Evolutionary conservation across 1,284 basidiomycete genomes (phyloP).

Genomic region (Moniliophthora roreri): DNA sequence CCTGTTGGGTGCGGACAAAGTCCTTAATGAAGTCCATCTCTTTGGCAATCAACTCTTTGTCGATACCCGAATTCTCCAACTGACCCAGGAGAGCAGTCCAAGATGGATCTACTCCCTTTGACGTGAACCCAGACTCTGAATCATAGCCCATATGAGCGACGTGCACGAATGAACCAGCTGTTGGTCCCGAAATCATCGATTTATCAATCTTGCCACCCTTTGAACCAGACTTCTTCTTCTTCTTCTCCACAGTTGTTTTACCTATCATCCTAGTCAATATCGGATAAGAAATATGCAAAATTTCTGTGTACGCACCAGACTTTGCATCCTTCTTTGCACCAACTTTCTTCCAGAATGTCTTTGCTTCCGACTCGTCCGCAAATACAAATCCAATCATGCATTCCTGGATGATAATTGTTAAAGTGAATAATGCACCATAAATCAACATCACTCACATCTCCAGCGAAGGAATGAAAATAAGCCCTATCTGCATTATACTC

Average conservation of each 20-base stretch:
- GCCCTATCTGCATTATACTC: conserved; percentile 86
- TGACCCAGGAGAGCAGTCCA: conserved; percentile 83
- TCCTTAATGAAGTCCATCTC: conserved; percentile 91
- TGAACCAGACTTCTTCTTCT: conserved; percentile 43
- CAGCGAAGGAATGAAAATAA: conserved; percentile 93
- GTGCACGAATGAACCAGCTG: conserved; percentile 81
- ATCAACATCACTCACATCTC: conserved; percentile 71
- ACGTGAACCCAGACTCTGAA: conserved; percentile 82
- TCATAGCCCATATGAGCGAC: conserved; percentile 97
- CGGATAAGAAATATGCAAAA: too few relatives aligned
- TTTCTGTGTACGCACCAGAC: conserved; percentile 36
- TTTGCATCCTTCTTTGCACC: conserved; percentile 64
- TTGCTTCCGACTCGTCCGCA: conserved; percentile 85
- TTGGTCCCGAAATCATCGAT: conserved; percentile 86
- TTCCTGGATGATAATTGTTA: conserved; percentile 42
- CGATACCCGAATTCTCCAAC: conserved; percentile 73
- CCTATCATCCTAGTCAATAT: not conserved
- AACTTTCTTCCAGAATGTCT: conserved; percentile 89
- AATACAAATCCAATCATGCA: conserved; percentile 94
- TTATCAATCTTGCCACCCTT: conserved; percentile 83
- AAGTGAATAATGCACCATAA: not conserved
- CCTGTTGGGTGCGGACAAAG: conserved; percentile 64
- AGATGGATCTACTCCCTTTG: conserved; percentile 87
- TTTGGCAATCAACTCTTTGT: conserved; percentile 59
- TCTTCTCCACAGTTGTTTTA: conserved; percentile 51